Base-by-base conservation (phyloP, 495 filamentous ascomycete genomes). In the Hypomontagnella submonticulosa region DNA sequence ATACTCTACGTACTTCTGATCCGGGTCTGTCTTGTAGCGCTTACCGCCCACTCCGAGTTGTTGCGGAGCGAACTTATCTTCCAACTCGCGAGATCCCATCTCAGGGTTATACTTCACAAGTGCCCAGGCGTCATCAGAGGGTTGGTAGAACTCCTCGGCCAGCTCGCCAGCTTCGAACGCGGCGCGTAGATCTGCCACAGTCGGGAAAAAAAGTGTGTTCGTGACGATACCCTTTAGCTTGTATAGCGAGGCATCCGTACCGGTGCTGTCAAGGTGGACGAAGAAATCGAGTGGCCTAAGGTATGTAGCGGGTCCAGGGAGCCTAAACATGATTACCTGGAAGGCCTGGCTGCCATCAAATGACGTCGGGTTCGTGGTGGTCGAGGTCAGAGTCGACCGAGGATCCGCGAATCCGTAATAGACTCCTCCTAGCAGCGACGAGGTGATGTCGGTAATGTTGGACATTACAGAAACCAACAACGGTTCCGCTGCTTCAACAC, bases 1-100 rank as follows among this genome's bases (percentile, higher is more conserved):
- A 79, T 79, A 86, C 53, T 80, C 69, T 40, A 85, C 78, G 55
- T 83, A 85, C 20, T 81, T 73, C 54, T 83, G 67, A 40, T 84
- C 67, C 32, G 48, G 27, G 69, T 86, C 78, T 4, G 84, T 48
- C 47, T 70, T 66, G 66, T 76, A 82, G 13, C 85, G 64, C 62
- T 80, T 77, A 16, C 75, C 73, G 4, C 72, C 75, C 3, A 77
- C 33, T 54, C 77, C 74, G 19, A 80, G 47, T 15, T 56, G 78
- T 41, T 72, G 71, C 15, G 78, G 78, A n/a, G 77, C 76, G 7
- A 76, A 62, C 10, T 73, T 73, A 3, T 78, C 74, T 46, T 81
- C 77, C 1, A 79, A 66, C 30, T 74, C 73, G 32, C 77, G 78
- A 0, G 71, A 57, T 2, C 75, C 77, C 58, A 77, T 66, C 51